Conservation (phyloP, 805 yeast species). For the Saccharomycopsis synnaedendra region DNA sequence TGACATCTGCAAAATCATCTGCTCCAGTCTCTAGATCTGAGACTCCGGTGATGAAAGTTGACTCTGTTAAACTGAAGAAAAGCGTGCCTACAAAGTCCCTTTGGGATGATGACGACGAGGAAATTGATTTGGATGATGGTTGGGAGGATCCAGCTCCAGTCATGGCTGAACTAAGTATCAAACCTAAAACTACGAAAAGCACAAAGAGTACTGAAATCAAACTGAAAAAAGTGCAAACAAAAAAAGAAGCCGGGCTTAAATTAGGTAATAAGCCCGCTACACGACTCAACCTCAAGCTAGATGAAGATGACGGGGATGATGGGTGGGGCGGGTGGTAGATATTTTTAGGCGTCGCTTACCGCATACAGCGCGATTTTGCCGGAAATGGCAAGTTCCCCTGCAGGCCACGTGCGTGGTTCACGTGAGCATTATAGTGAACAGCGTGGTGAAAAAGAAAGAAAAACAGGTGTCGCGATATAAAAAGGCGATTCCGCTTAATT, state of each 20-base stretch:
- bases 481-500: too few relatives aligned
- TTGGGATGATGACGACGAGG: conserved; percentile 4
- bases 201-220: background rate
- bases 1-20: background rate
- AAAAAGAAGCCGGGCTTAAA: conserved; percentile 1
- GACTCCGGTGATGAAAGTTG: background rate
- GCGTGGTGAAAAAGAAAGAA: too few relatives aligned
- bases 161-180: too few relatives aligned
- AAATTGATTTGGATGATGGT: conserved; percentile 18
- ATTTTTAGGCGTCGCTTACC: background rate
- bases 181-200: too few relatives aligned
- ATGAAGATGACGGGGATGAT: conserved; percentile 24
- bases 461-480: too few relatives aligned
- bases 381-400: background rate
- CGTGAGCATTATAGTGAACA: background rate
- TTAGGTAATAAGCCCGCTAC: conserved; percentile 1
- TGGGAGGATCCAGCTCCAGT: conserved; percentile 1
- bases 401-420: background rate
- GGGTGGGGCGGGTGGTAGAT: conserved; percentile 39
- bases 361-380: background rate
- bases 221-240: background rate
- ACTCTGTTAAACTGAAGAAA: background rate
- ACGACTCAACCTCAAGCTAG: conserved; percentile 22
- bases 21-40: background rate
- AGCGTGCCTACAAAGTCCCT: background rate